Percentiles rank a stretch among this genome's conserved stretches.
These are phyloP conservation scores for Lasiodiplodia sp. DNA, from an alignment of 2,329 filamentous ascomycete species.

Conservation along the genomic window DNA sequence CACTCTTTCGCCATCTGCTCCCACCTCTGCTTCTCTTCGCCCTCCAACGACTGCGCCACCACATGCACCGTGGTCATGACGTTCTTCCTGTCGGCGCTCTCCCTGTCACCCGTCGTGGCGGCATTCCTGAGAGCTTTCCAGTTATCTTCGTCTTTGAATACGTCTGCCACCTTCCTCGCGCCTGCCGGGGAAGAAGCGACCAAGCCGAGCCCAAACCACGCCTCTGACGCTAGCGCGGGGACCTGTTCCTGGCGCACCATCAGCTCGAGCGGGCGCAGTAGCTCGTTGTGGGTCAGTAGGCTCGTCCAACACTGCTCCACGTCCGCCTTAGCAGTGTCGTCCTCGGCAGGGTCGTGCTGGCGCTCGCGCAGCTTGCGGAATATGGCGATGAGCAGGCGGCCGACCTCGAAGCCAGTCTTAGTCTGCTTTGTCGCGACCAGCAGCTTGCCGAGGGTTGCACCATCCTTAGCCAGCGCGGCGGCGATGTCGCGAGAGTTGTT, in stretches of 20 bases:
- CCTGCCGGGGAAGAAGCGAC: constrained; percentile 17
- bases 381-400: constrained; percentile 24
- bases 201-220: constrained; percentile 27
- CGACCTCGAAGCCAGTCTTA: constrained; percentile 30
- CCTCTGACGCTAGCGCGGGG: constrained; percentile 22
- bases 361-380: constrained; percentile 22
- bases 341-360: not conserved
- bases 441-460: constrained; percentile 4
- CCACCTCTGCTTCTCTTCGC: constrained; percentile 4
- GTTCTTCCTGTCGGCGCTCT: constrained; percentile 7
- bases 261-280: constrained; percentile 17
- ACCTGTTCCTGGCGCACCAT: constrained; percentile 29
- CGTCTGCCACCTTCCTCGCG: constrained; percentile 10
- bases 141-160: constrained; percentile 20
- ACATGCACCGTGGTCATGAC: constrained; percentile 3
- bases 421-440: constrained; percentile 9
- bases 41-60: constrained; percentile 4
- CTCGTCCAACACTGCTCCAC: constrained; percentile 8
- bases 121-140: constrained; percentile 8
- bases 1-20: constrained; percentile 10
- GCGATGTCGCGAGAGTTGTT: constrained; percentile 24
- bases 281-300: constrained; percentile 13
- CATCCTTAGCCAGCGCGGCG: not conserved
- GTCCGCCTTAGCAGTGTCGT: not conserved
- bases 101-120: not conserved